Base-by-base conservation (phyloP, 257 asterid species). In the Misopates orontium region DNA sequence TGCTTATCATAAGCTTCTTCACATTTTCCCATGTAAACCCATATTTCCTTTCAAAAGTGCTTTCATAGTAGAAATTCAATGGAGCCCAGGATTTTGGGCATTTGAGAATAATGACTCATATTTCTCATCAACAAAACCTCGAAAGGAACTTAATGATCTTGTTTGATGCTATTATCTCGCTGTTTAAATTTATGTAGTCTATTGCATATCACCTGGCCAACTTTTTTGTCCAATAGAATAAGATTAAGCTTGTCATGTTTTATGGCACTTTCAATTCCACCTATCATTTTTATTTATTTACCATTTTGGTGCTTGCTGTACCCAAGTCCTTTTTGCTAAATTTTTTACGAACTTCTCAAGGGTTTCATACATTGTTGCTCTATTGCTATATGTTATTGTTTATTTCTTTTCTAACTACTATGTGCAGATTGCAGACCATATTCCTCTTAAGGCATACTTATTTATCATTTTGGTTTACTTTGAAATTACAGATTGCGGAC, bases 401-500 rank as follows among this genome's bases (percentile, higher is more conserved):
- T 60, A 23, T 18, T 61, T 28, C 42, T 62, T 56, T 39, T 39
- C 24, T n/a, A 23, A 14, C 40, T 21, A 23, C 48, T 39, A 28
- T 50, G 20, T 23, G 3, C 17, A 5, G 41, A 39, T 49, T 56
- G 24, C 48, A 22, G 28, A 49, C 41, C 5, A 41, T 36, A 32
- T 50, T 68, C n/a, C 70, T 57, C 11, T 68, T 55, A 62, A 54
- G 23, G 66, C 42, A 20, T 39, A 56, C 25, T 42, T 42, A 12
- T 39, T 10, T 18, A 5, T 14, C 56, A 25, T 32, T 62, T 59
- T 68, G 63, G 56, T 67, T 61, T 79, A 31, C 70, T 66, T 59
- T 69, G 65, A 51, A 66, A 64, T 76, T 73, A 60, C 77, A 94
- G 99, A 94, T 94, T 56, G 86, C 96, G 17, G 80, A 70, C 71